Base-by-base conservation (phyloP, 768 basidiomycete genomes). In the Pisolithus tinctorius region DNA sequence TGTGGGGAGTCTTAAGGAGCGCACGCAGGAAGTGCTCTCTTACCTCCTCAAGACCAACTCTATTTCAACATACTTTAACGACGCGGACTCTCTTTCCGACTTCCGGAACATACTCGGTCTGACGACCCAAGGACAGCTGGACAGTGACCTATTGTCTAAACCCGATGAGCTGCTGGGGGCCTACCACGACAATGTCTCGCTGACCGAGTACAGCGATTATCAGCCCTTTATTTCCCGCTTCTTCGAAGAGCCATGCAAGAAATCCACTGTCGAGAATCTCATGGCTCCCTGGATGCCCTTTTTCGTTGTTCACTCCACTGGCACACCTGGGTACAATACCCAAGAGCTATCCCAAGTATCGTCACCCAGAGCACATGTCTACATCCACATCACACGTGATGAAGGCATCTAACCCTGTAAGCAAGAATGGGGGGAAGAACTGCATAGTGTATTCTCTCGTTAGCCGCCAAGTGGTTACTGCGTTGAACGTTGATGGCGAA, bases 401-500 rank as follows among this genome's bases (percentile, higher is more conserved):
- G 55, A 40, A 46, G 26, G 49, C 55, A 7, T 59, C 55, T 0
- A 51, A 44, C 41, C 55, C 57, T 1, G 36, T 54, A 8, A 52
- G 34, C 38, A 34, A 45, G 5, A 45, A 45, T 16, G 48, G 57
- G 1, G 59, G 60, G 43, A 56, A 47, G 51, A 61, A 57, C 30
- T 57, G 54, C 30, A 51, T 61, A 43, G 46, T 56, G 39, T 63
- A 61, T 40, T 63, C 62, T 4, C 62, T 63, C 14, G 54, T 52
- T 4, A 44, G 54, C 40, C 51, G 25, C 2, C 52, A 53, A 50
- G 42, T 61, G 6, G 47, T 59, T 13, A 53, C 56, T 11, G 34
- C 52, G 9, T 6, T 57, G 5, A 45, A 48, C 26, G 49, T 45
- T 0, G 47, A 61, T 3, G 54, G 51, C 1, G 47, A 59, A 4